phyloP scores from a whole-genome alignment of 345 rosid species.

The Eutrema heterophyllum region DNA sequence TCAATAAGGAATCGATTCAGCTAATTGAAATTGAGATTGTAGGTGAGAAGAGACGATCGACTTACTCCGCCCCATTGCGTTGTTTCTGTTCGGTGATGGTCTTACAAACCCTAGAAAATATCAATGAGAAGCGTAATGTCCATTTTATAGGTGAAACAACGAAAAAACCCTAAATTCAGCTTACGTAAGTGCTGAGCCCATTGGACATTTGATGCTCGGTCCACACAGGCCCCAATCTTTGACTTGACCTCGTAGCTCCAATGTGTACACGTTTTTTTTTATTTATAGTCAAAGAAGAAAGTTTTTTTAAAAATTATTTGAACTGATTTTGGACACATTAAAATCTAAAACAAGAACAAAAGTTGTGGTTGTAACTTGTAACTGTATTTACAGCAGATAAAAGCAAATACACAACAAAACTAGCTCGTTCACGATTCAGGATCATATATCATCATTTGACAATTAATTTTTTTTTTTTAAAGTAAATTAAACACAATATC shows the following conservation, averaged over 20 bases:
- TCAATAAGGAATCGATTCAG: background rate
- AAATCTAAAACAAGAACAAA: background rate
- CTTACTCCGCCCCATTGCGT: conserved; percentile 25
- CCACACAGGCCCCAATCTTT: conserved; percentile 9
- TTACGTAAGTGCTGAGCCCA: conserved; percentile 25
- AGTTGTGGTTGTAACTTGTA: background rate
- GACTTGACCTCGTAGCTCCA: conserved; percentile 9
- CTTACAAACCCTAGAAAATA: conserved; percentile 13
- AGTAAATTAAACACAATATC: background rate
- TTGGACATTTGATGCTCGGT: background rate
- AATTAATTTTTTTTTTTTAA: too few species aligned
- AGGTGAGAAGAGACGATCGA: background rate
- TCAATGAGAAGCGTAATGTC: background rate
- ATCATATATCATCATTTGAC: too few species aligned
- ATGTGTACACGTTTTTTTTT: background rate
- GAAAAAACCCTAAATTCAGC: background rate
- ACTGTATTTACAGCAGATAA: background rate
- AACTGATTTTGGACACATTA: too few species aligned
- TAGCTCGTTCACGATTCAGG: background rate
- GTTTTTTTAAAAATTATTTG: too few species aligned
- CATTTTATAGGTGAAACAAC: background rate
- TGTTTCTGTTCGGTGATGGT: background rate
- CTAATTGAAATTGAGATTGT: background rate
- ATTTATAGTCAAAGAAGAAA: too few species aligned
- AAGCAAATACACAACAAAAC: background rate